Conservation (phyloP, 345 rosid species). For the Moricandia arvensis region DNA sequence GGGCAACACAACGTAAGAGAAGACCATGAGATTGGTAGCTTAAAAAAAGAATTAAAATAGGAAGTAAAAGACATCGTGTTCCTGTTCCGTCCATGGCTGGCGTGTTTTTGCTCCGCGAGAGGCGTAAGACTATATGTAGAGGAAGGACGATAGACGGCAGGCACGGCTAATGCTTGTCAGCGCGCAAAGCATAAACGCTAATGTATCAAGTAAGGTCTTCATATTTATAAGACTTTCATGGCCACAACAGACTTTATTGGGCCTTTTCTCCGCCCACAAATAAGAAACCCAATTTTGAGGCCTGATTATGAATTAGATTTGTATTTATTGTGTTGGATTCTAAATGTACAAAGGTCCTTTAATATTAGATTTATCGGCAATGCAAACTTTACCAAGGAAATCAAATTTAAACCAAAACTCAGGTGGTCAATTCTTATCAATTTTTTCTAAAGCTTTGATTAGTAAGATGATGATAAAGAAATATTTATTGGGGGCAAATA, state of each 20-base stretch:
- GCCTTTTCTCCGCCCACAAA: neutral
- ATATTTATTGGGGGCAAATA: no score
- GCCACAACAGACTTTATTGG: neutral
- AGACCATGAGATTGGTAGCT: neutral
- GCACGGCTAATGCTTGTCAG: conserved; percentile 1
- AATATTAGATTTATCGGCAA: no score
- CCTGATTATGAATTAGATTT: no score
- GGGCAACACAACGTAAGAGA: neutral
- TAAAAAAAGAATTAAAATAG: neutral
- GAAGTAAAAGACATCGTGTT: neutral
- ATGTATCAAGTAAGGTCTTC: neutral
- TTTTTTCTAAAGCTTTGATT: no score
- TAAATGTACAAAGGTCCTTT: no score
- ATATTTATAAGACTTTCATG: neutral
- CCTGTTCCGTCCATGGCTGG: conserved; percentile 44
- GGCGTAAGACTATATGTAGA: neutral
- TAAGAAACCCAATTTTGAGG: no score
- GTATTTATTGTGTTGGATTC: no score
- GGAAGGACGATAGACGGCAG: neutral
- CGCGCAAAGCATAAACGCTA: conserved; percentile 28
- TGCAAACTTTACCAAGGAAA: no score
- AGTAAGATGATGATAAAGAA: no score
- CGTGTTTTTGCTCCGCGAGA: neutral
- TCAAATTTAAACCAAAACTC: no score
- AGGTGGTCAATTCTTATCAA: no score